These are phyloP conservation scores for Glycine soja DNA, from an alignment of 306 rosid species.

Conservation along the genomic window DNA sequence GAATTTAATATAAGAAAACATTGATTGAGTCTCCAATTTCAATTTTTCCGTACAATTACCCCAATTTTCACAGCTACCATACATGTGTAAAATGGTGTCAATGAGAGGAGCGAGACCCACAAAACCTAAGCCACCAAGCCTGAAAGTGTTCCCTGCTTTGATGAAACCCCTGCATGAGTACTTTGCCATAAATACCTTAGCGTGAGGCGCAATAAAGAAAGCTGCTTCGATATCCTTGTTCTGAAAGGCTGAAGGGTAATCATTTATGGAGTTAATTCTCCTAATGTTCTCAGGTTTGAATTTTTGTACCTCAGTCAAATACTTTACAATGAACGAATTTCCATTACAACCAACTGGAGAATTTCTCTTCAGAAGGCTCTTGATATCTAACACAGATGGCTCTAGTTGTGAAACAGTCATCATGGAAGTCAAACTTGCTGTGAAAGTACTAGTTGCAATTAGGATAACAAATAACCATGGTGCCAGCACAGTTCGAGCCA, in stretches of 20 bases:
- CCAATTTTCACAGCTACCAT: conserved; percentile 17
- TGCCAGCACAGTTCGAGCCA: conserved; percentile 63
- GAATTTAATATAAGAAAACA: neutral
- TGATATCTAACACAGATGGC: conserved; percentile 59
- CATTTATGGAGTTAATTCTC: conserved; percentile 47
- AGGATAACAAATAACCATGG: conserved; percentile 71
- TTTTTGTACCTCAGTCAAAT: conserved; percentile 45
- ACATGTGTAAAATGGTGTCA: neutral
- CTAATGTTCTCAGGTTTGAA: conserved; percentile 54
- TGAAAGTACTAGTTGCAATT: conserved; percentile 58
- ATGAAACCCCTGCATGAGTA: conserved; percentile 58
- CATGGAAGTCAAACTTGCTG: conserved; percentile 67
- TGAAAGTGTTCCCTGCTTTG: conserved; percentile 51
- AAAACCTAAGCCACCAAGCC: conserved; percentile 70
- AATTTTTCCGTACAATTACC: neutral
- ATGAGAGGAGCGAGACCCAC: conserved; percentile 48
- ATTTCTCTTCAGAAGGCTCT: conserved; percentile 54
- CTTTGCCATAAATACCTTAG: conserved; percentile 67
- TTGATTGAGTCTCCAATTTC: neutral
- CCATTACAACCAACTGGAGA: conserved; percentile 61
- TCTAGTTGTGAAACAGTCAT: conserved; percentile 57
- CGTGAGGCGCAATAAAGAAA: conserved; percentile 69
- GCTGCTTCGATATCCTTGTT: conserved; percentile 64
- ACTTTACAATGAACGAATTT: conserved; percentile 59
- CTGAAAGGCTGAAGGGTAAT: conserved; percentile 61